A percentile compares a stretch with the other conserved stretches of the same genome.
Evolutionary conservation across 73 alveolate species (phyloP).

Genomic region (Paramecium caudatum): DNA sequence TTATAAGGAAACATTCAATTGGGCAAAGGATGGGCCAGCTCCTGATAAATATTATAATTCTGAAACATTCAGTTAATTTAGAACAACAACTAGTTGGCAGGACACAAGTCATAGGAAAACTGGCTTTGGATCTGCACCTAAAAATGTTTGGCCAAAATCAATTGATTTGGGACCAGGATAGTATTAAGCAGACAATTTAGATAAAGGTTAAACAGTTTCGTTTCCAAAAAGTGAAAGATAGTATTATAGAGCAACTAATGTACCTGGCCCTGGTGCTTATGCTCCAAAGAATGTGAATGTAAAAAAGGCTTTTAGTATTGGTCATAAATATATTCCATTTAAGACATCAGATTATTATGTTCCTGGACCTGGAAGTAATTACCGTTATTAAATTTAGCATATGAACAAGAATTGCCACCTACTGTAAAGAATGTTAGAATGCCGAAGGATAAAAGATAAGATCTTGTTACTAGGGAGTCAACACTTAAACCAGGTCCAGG

Average conservation of each 20-base stretch:
- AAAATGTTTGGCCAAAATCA: conserved; percentile 43
- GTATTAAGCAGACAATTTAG: conserved; percentile 3
- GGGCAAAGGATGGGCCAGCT: conserved; percentile 67
- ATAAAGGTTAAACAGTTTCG: conserved; percentile 1
- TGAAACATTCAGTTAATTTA: conserved; percentile 38
- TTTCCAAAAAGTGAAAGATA: conserved; percentile 55
- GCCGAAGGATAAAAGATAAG: conserved; percentile 62
- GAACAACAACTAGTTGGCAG: conserved; percentile 45
- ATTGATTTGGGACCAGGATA: conserved; percentile 65
- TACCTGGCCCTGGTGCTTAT: conserved; percentile 66
- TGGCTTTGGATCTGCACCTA: conserved; percentile 62
- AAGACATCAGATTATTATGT: conserved; percentile 20
- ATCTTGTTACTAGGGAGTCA: conserved; percentile 26
- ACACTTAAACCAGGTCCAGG: conserved; percentile 65
- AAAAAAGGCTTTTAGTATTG: conserved; percentile 30
- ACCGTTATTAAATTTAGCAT: neutral
- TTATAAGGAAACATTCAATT: conserved; percentile 13
- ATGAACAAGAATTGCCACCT: conserved; percentile 11
- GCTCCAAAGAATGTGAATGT: conserved; percentile 43
- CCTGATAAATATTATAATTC: conserved; percentile 58
- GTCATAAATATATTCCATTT: conserved; percentile 28
- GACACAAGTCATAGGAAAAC: neutral
- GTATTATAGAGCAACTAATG: neutral
- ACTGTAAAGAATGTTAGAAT: neutral
- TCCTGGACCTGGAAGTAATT: conserved; percentile 66